These are phyloP conservation scores for Phytophthora idaei DNA, from an alignment of 352 stramenopile genomes.

Conservation along the genomic window DNA sequence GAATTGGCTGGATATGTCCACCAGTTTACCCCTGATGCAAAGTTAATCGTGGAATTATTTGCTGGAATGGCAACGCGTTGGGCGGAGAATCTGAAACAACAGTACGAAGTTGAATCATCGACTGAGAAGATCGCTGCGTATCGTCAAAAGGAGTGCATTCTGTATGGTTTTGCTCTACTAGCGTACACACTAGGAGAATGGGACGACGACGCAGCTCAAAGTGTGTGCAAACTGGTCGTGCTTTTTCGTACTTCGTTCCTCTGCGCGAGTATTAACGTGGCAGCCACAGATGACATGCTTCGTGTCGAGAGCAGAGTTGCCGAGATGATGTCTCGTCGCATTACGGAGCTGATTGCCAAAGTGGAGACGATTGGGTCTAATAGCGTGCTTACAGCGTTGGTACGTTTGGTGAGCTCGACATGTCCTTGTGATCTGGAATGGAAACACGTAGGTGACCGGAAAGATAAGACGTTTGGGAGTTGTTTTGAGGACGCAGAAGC, in stretches of 20 bases:
- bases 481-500: conserved; percentile 35
- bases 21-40: not conserved
- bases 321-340: conserved; percentile 40
- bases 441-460: conserved; percentile 11
- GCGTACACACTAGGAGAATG: conserved; percentile 15
- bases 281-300: conserved; percentile 24
- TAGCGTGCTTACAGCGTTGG: conserved; percentile 18
- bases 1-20: conserved; percentile 32
- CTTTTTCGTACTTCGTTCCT: conserved; percentile 44
- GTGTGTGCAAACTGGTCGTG: conserved; percentile 51
- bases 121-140: conserved; percentile 16
- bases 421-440: conserved; percentile 27
- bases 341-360: conserved; percentile 18
- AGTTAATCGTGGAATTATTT: conserved; percentile 29
- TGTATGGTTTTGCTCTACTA: conserved; percentile 50
- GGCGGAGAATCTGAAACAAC: conserved; percentile 18
- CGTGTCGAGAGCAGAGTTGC: conserved; percentile 28
- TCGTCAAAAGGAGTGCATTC: conserved; percentile 43
- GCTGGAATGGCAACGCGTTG: conserved; percentile 30
- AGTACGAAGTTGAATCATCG: conserved; percentile 12
- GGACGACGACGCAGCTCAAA: conserved; percentile 12
- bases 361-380: conserved; percentile 2
- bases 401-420: conserved; percentile 32
- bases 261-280: conserved; percentile 29
- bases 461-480: conserved; percentile 11